phyloP scores from a whole-genome alignment of 805 yeast genomes.

The Dipodascopsis tothii region DNA sequence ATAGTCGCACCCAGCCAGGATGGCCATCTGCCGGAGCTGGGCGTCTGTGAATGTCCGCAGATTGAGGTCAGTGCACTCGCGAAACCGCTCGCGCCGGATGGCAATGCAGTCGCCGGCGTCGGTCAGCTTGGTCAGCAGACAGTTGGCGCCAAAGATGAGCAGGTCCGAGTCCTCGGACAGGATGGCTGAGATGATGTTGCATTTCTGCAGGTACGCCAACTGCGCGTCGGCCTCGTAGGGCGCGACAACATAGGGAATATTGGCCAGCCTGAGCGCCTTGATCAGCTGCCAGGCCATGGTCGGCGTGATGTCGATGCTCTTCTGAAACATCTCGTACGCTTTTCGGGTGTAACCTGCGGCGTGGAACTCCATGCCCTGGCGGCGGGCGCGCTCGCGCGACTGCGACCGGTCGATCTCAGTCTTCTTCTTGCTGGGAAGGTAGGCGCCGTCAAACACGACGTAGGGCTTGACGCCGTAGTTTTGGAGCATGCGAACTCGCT shows the following conservation, averaged over 20 bases:
- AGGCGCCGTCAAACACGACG: conserved; percentile 89
- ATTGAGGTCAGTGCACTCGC: conserved; percentile 40
- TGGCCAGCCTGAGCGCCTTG: conserved; percentile 39
- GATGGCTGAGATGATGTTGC: conserved; percentile 72
- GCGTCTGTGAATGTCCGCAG: conserved; percentile 45
- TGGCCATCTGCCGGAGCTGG: conserved; percentile 69
- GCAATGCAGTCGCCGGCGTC: conserved; percentile 62
- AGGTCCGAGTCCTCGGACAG: conserved; percentile 92
- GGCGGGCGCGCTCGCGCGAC: conserved; percentile 50
- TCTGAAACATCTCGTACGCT: conserved; percentile 64
- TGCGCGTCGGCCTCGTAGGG: conserved; percentile 99
- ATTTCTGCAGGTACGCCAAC: conserved; percentile 77
- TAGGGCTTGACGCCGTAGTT: conserved; percentile 70
- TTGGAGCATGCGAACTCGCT: conserved; percentile 57
- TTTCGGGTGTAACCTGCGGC: conserved; percentile 46
- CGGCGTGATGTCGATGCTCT: conserved; percentile 81
- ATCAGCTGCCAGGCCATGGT: conserved; percentile 84
- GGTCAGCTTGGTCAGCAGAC: conserved; percentile 72
- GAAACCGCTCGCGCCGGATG: conserved; percentile 51
- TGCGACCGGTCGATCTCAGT: conserved; percentile 61
- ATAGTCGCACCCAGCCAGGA: conserved; percentile 94
- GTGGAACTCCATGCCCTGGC: conserved; percentile 47
- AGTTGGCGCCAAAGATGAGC: conserved; percentile 74
- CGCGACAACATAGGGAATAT: conserved; percentile 75
- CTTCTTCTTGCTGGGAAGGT: conserved; percentile 65